Evolutionary conservation across 495 filamentous ascomycete species (phyloP).

Genomic region (Neurospora cerealis): DNA sequence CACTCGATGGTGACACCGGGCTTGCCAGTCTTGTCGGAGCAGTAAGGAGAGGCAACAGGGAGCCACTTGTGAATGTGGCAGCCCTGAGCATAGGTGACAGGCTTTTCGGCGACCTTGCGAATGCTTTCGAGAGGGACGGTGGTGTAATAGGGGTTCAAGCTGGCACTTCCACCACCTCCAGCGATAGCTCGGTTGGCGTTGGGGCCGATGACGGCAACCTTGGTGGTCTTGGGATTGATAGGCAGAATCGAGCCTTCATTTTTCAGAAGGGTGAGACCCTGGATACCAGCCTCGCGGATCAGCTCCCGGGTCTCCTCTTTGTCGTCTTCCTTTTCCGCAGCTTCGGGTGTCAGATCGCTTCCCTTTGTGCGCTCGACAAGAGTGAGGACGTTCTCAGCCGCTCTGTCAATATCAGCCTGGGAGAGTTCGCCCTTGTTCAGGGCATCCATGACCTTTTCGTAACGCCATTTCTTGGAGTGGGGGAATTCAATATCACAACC

Average conservation of each 20-base stretch:
- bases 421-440: constrained; percentile 51
- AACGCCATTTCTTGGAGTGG: constrained; percentile 60
- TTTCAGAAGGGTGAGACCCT: constrained; percentile 71
- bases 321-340: constrained; percentile 53
- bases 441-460: constrained; percentile 52
- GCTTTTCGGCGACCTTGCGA: constrained; percentile 30
- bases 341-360: constrained; percentile 49
- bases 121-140: constrained; percentile 50
- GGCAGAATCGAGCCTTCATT: constrained; percentile 62
- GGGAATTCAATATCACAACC: constrained; percentile 77
- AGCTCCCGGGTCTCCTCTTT: constrained; percentile 54
- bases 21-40: constrained; percentile 44
- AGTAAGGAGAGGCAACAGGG: constrained; percentile 49
- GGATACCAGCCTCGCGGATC: constrained; percentile 58
- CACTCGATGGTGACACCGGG: constrained; percentile 53
- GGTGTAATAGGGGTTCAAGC: constrained; percentile 69
- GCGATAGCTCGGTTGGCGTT: constrained; percentile 71
- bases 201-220: constrained; percentile 71
- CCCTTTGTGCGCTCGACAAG: constrained; percentile 55
- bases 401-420: constrained; percentile 34
- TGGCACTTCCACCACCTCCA: constrained; percentile 74
- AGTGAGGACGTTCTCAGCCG: constrained; percentile 56
- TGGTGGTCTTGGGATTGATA: constrained; percentile 48
- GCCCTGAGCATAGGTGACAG: constrained; percentile 43
- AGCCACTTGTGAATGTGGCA: constrained; percentile 58